Conservation (phyloP, 2,329 filamentous ascomycete species). For the Trichoderma lentiforme region DNA sequence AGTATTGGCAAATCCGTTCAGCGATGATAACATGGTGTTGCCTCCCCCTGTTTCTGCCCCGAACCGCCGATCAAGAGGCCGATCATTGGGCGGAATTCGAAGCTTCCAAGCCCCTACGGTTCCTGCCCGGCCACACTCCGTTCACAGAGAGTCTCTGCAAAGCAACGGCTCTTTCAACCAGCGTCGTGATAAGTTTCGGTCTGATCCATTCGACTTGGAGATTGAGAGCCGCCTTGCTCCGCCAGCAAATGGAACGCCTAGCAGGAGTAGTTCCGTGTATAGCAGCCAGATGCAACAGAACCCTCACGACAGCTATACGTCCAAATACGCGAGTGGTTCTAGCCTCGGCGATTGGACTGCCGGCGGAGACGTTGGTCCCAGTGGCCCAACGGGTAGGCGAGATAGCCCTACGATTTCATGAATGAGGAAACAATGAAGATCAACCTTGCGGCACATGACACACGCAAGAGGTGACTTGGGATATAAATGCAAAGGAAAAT, state of each 20-base stretch:
- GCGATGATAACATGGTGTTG: conserved; percentile 45
- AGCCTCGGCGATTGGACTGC: conserved; percentile 47
- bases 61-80: conserved; percentile 45
- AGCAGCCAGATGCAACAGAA: conserved; percentile 35
- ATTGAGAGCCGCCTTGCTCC: conserved; percentile 27
- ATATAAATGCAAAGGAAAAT: neutral
- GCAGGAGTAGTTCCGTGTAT: conserved; percentile 38
- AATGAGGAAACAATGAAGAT: neutral
- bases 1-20: conserved; percentile 41
- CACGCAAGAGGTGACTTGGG: neutral
- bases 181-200: conserved; percentile 55
- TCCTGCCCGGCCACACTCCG: conserved; percentile 32
- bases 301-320: conserved; percentile 30
- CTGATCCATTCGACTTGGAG: conserved; percentile 65
- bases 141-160: conserved; percentile 39
- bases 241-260: conserved; percentile 10
- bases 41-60: conserved; percentile 28
- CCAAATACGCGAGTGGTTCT: conserved; percentile 51
- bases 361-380: conserved; percentile 49
- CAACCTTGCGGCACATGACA: neutral
- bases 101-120: conserved; percentile 30
- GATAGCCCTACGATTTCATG: conserved; percentile 26
- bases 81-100: conserved; percentile 36
- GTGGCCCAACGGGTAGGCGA: conserved; percentile 24
- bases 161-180: conserved; percentile 45